Base-by-base conservation (phyloP, 2,329 filamentous ascomycete genomes). In the Beauveria medogensis region DNA sequence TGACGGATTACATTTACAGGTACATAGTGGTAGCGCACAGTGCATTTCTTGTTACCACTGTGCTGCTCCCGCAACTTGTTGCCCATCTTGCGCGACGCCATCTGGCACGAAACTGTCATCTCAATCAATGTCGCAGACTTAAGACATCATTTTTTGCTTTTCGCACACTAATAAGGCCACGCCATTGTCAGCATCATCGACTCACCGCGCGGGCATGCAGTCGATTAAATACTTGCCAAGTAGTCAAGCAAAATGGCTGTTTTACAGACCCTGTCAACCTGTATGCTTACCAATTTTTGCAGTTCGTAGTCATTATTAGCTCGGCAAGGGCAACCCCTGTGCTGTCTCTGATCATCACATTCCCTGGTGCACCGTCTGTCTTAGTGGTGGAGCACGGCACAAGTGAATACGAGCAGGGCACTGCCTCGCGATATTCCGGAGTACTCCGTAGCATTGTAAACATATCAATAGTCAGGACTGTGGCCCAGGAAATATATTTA, bases 81-180 rank as follows among this genome's bases (percentile, higher is more conserved):
- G 12, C 30, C 34, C 34, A 12, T 37, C 34, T 37, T 37, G 34
- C 10, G 34, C 12, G 40, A n/a, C 24, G 56, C 46, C 46, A 30
- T 18, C 24, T 12, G 37, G 47, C n/a, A 41, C 40, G 40, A 46
- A 53, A 59, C 37, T 34, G 56, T 48, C 48, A 28, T 46, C 55
- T 43, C 46, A 40, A 41, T 20, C 56, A 59, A 53, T 53, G 56
- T 52, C 48, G 56, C 56, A 59, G 40, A 52, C 20, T 48, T 46
- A 40, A 53, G 56, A 59, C 56, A 44, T 10, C 16, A 3, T 12
- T 24, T 24, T 58, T 22, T 20, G 34, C 24, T n/a, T 10, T 5
- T 9, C 8, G 22, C 22, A 26, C 54, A 9, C 28, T 10, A 28
- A 8, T 30, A 30, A 10, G 24, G 30, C 10, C 30, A 37, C 9